These are phyloP conservation scores for Fraxinus angustifolia DNA, from an alignment of 305 asterid species.

Conservation along the genomic window DNA sequence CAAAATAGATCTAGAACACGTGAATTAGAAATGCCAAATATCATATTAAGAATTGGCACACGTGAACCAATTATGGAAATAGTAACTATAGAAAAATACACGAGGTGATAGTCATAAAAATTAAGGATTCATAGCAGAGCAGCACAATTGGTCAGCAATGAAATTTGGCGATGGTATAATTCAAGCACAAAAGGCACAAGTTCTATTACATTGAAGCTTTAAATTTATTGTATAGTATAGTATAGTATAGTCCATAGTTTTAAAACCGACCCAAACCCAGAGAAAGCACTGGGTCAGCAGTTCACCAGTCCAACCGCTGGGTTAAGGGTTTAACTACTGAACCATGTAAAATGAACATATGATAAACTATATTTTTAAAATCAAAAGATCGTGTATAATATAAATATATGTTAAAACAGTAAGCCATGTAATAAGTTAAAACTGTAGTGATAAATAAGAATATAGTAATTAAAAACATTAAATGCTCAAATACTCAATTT, in stretches of 20 bases:
- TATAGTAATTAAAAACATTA: not conserved
- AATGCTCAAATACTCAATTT: not conserved
- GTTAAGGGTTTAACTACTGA: not conserved
- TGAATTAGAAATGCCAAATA: not conserved
- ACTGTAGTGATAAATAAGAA: not conserved
- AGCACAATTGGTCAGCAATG: not conserved
- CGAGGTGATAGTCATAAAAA: not conserved
- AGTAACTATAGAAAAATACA: not conserved
- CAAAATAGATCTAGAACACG: not conserved
- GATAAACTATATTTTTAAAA: not conserved
- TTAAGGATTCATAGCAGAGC: not conserved
- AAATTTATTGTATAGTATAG: not conserved
- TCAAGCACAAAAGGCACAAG: not conserved
- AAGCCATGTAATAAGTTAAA: not conserved
- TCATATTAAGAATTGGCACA: not conserved
- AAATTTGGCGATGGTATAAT: not conserved
- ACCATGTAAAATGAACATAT: not conserved
- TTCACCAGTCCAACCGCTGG: not conserved
- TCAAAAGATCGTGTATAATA: not conserved
- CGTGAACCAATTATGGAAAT: not conserved
- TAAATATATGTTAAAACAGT: not conserved
- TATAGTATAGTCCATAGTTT: not conserved
- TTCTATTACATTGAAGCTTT: not conserved
- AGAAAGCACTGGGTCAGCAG: not conserved
- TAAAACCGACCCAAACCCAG: not conserved